Base-by-base conservation (phyloP, 2,329 filamentous ascomycete species). In the Sordariomycetes sp. region DNA sequence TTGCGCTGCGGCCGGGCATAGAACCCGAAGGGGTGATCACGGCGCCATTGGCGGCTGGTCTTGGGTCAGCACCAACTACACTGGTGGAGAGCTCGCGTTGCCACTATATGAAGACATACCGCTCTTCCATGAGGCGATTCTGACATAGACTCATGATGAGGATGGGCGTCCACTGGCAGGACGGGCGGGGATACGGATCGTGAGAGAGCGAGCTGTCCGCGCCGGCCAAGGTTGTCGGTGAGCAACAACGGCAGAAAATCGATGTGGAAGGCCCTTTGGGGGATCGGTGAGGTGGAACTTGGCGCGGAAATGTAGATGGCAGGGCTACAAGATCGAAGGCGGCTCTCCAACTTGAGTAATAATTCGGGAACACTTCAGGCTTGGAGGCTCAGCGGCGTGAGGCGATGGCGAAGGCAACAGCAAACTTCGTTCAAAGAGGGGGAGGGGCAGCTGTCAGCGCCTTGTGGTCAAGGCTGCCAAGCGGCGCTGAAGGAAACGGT, bases 11-110 rank as follows among this genome's bases (percentile, higher is more conserved):
- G 94, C 69, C 92, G 90, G 25, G 94, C 94, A 72, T 89, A 96
- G 77, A 99, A 99, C 61, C 94, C 94, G 68, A 99, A 99, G 0
- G 95, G 95, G 68, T 99, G 94, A 66, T 99, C 93, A 69, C 87
- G 87, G 64, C 94, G 86, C 94, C 94, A 99, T 76, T 96, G 90
- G 76, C 96, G 97, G 62, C 92, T 96, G 65, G 32, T 43, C 37
- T 48, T 57, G 50, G 54, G 57, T 65, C 54, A 69, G 70, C 60
- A 46, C 25, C 22, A 57, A 46, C 43, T 50, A 50, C 12, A 24
- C 12, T 24, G 46, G 51, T 51, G 24, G 46, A 58, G 22, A 37
- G 32, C 35, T 32, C 28, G 25, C n/a, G 34, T 34, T 28, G 35
- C 18, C 12, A 50, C 14, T 48, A 40, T 18, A 32, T 14, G n/a